Evolutionary conservation across 192 early-diverging fungal species (phyloP).

Genomic region (Coemansia sp.): DNA sequence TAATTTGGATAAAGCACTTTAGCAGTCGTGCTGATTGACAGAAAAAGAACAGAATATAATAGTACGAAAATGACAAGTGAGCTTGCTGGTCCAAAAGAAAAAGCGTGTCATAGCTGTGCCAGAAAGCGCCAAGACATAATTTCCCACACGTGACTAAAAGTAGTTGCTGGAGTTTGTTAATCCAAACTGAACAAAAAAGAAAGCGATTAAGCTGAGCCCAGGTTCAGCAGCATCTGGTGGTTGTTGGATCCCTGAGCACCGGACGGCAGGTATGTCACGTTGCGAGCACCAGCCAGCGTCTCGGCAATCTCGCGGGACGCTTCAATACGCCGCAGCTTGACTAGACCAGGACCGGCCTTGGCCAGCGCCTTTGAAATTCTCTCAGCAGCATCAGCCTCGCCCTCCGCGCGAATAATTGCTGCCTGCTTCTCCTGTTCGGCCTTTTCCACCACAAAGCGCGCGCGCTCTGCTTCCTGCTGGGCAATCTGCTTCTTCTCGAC

Average conservation of each 20-base stretch:
- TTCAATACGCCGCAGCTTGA: slow-evolving; percentile 96
- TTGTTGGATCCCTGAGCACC: slow-evolving; percentile 56
- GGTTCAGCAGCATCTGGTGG: slow-evolving; percentile 79
- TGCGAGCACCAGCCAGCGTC: slow-evolving; percentile 76
- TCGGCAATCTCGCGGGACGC: slow-evolving; percentile 94
- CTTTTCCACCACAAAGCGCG: slow-evolving; percentile 96
- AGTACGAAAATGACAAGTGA: neutral
- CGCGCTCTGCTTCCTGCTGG: slow-evolving; percentile 99
- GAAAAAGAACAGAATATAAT: neutral
- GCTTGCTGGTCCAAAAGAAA: neutral
- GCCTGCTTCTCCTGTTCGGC: slow-evolving; percentile 99
- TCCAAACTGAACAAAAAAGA: neutral
- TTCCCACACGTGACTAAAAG: neutral
- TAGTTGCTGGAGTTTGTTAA: neutral
- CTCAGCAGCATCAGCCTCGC: slow-evolving; percentile 92
- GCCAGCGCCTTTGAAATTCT: slow-evolving; percentile 84
- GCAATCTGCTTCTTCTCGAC: slow-evolving; percentile 99
- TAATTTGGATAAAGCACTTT: neutral
- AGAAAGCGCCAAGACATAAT: neutral
- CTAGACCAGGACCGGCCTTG: slow-evolving; percentile 89
- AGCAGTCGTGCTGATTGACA: slow-evolving; percentile 2
- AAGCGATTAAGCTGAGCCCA: slow-evolving; percentile 51
- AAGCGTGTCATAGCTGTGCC: neutral
- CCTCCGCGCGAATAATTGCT: slow-evolving; percentile 95
- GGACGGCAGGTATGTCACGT: slow-evolving; percentile 89